phyloP scores from a whole-genome alignment of 2,329 filamentous ascomycete species.

The Colletotrichum horii region DNA sequence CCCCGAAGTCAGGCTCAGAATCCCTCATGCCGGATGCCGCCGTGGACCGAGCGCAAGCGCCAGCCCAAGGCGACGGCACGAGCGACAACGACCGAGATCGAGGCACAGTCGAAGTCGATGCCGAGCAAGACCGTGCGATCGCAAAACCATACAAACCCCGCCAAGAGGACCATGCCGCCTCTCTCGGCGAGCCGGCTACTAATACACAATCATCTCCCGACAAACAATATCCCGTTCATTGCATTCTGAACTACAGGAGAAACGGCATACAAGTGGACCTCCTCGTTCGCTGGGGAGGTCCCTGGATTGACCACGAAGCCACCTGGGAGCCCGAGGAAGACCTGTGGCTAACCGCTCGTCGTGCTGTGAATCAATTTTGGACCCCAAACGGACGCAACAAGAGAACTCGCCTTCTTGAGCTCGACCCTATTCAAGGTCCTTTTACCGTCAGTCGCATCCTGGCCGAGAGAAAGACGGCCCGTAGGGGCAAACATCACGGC shows the following conservation, averaged over 20 bases:
- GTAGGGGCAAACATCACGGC: neutral
- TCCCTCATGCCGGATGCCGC: neutral
- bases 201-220: neutral
- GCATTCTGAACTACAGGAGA: neutral
- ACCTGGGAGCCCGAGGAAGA: neutral
- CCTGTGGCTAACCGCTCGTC: neutral
- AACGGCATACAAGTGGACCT: neutral
- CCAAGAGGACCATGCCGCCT: neutral
- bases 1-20: neutral
- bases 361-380: neutral
- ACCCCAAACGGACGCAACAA: neutral
- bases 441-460: neutral
- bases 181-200: neutral
- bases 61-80: neutral
- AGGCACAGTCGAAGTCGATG: neutral
- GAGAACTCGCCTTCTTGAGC: neutral
- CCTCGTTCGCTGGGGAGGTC: neutral
- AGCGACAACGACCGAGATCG: neutral
- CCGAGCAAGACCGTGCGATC: neutral
- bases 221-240: neutral
- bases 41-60: neutral
- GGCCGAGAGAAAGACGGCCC: neutral
- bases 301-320: neutral
- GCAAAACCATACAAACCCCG: neutral
- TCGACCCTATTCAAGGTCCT: neutral